These are phyloP conservation scores for Leccinum disarticulatum DNA, from an alignment of 768 basidiomycete genomes.

Conservation along the genomic window DNA sequence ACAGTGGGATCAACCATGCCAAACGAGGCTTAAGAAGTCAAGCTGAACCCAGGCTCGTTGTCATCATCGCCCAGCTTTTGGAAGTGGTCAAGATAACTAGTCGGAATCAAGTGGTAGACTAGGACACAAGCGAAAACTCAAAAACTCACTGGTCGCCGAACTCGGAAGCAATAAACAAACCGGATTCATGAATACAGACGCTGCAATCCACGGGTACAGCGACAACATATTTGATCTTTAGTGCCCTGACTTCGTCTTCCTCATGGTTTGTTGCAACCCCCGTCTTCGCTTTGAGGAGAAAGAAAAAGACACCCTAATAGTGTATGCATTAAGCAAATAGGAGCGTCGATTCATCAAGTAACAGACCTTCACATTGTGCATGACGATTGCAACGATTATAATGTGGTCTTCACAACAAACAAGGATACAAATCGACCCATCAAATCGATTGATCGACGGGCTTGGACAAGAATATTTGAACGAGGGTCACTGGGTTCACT, in stretches of 20 bases:
- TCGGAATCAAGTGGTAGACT: slow-evolving; percentile 14
- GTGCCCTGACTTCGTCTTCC: slow-evolving; percentile 87
- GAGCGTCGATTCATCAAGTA: slow-evolving; percentile 5
- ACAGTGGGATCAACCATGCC: slow-evolving; percentile 75
- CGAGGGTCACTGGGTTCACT: slow-evolving; percentile 94
- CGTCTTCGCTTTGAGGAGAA: slow-evolving; percentile 96
- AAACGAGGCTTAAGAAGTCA: slow-evolving; percentile 77
- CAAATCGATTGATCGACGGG: slow-evolving; percentile 89
- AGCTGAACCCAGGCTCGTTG: slow-evolving; percentile 87
- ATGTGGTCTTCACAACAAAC: slow-evolving; percentile 99
- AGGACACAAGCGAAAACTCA: slow-evolving; percentile 41
- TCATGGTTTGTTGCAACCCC: slow-evolving; percentile 98
- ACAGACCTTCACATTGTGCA: slow-evolving; percentile 99
- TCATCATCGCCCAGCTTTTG: slow-evolving; percentile 98
- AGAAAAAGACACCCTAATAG: slow-evolving; percentile 95
- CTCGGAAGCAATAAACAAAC: slow-evolving; percentile 96
- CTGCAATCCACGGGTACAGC: slow-evolving; percentile 92
- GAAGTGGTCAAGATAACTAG: slow-evolving; percentile 93
- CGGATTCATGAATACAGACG: slow-evolving; percentile 96
- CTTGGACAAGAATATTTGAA: slow-evolving; percentile 95
- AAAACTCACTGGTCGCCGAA: slow-evolving; percentile 91
- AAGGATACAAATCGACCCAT: slow-evolving; percentile 96
- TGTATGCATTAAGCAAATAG: background rate
- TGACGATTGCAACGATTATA: slow-evolving; percentile 93
- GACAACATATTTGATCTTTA: slow-evolving; percentile 99